A percentile compares a stretch with the other conserved stretches of the same genome.
Evolutionary conservation across 1,139 yeast genomes (phyloP).

Genomic region (Casaregolazyma lundiana): DNA sequence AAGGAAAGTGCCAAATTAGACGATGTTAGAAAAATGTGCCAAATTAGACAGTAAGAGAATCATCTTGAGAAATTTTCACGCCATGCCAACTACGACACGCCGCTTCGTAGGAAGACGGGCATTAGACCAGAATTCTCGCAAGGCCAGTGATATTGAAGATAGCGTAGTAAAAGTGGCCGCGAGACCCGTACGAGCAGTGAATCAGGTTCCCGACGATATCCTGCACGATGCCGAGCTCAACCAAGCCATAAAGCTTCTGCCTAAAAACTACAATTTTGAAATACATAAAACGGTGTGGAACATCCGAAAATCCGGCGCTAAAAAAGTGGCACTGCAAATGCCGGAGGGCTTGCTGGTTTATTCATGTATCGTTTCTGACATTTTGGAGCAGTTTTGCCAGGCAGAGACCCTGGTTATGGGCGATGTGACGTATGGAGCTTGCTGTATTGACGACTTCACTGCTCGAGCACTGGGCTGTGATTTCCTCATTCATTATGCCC

Average conservation of each 20-base stretch:
- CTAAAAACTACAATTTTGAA: constrained; percentile 91
- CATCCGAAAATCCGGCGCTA: constrained; percentile 66
- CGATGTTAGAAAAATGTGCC: too few species aligned
- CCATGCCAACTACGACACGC: not conserved
- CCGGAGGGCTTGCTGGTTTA: constrained; percentile 93
- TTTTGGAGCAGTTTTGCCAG: constrained; percentile 81
- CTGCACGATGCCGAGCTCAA: constrained; percentile 72
- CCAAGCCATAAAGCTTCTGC: constrained; percentile 73
- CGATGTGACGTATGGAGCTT: constrained; percentile 97
- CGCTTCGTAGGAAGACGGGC: constrained; percentile 40
- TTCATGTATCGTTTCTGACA: constrained; percentile 82
- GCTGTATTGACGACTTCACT: constrained; percentile 95
- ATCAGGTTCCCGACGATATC: constrained; percentile 89
- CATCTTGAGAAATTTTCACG: too few species aligned
- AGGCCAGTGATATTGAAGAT: constrained; percentile 15
- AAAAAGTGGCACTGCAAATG: constrained; percentile 87
- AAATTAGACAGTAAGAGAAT: too few species aligned
- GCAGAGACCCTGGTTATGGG: constrained; percentile 96
- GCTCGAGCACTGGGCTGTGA: constrained; percentile 93
- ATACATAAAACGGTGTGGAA: constrained; percentile 96
- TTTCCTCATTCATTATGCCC: constrained; percentile 94
- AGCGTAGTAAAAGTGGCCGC: constrained; percentile 29
- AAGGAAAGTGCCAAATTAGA: too few species aligned
- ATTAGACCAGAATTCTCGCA: constrained; percentile 5
- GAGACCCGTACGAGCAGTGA: constrained; percentile 50